phyloP scores from a whole-genome alignment of 2,329 filamentous ascomycete species.

The Thermomyces lanuginosus region DNA sequence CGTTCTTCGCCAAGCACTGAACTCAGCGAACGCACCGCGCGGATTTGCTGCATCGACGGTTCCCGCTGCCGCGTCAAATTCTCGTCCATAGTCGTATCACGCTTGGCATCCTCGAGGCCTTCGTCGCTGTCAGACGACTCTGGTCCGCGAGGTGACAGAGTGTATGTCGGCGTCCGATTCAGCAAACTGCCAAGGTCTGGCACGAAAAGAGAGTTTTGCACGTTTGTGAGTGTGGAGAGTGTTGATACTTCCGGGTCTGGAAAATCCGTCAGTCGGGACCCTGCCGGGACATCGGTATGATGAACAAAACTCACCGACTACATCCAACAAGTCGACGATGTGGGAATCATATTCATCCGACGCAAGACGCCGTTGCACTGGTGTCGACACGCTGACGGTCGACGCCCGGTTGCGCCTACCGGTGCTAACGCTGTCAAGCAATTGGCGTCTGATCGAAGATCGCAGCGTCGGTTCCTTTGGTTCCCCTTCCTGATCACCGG shows the following conservation, averaged over 20 bases:
- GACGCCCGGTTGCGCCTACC: constrained; percentile 19
- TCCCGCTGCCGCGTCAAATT: constrained; percentile 9
- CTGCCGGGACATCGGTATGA: not conserved
- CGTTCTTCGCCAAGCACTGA: constrained; percentile 53
- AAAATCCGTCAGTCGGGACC: constrained; percentile 3
- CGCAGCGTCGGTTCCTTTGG: too few species aligned
- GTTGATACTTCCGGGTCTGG: constrained; percentile 70
- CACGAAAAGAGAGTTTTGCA: constrained; percentile 78
- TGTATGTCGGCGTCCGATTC: constrained; percentile 66
- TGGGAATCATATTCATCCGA: constrained; percentile 41
- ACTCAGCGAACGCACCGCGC: constrained; percentile 44
- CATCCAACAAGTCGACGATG: constrained; percentile 52
- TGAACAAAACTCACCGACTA: constrained; percentile 40
- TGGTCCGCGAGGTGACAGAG: constrained; percentile 45
- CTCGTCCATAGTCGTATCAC: constrained; percentile 8
- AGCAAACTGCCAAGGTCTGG: constrained; percentile 61
- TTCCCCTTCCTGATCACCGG: too few species aligned
- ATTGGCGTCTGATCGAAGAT: too few species aligned
- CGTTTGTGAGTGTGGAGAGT: constrained; percentile 68
- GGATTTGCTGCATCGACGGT: constrained; percentile 8
- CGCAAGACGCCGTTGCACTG: constrained; percentile 6
- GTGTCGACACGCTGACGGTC: constrained; percentile 13
- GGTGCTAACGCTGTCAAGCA: constrained; percentile 16
- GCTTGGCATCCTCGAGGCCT: constrained; percentile 3
- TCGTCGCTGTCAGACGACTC: constrained; percentile 22